Evolutionary conservation across 257 asterid species (phyloP), one percentile per base, ranked within the genome.

Genomic region (Solanum bukasovii): DNA sequence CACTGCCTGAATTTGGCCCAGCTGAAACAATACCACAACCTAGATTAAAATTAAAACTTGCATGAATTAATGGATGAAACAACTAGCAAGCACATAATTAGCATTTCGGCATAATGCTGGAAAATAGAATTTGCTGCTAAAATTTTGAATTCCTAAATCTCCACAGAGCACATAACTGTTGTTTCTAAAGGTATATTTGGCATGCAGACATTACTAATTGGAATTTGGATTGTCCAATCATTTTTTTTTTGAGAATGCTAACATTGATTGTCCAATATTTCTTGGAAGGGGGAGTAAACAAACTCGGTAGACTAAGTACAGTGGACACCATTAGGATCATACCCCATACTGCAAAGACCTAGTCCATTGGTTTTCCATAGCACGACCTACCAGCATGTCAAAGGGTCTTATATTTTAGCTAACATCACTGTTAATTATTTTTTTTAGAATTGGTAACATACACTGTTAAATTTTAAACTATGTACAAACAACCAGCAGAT

Each of bases 1-100:
- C 88, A 73, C 67, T 63, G 27, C 87, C 89, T 79, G 90, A 87
- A 73, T 67, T 84, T 77, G 92, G 23, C 84, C 90, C 88, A 83
- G 86, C 89, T 79, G 81, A 37, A 74, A 82, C 83, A 86, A 40
- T 44, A 67, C 49, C 71, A 46, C 81, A 46, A 40, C 87, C 90
- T 31, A 86, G 75, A 81, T 73, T 14, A 37, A 44, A 82, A 46
- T 18, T 16, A 46, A 44, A 83, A 52, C 56, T 44, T 72, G 52
- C 72, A 46, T 63, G 82, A 86, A 84, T 42, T 42, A 42, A 42
- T 71, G 49, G 52, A 83, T n/a, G 68, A 65, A 86, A 27, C 67
- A 16, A 33, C 42, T 82, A 18, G 42, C 44, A 82, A 49, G 35
- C 40, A 46, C 20, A 29, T 46, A 49, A 79, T 79, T 21, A 75